Base-by-base conservation (phyloP, 2,329 filamentous ascomycete species). In the Ophiocordyceps camponoti-saundersi region DNA sequence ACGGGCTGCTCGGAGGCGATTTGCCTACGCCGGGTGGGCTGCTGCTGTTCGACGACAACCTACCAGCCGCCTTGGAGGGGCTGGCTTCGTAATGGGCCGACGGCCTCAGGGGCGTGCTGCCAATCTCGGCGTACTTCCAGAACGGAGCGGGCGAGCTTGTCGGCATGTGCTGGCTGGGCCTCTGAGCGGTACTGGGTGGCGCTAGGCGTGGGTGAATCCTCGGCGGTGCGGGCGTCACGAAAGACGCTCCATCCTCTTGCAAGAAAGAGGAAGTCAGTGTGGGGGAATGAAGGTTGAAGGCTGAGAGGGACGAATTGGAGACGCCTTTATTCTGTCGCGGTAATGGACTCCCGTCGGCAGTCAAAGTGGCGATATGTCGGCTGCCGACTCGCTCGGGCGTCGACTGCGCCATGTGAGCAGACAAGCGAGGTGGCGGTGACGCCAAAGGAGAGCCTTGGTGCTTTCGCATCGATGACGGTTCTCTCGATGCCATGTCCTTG, bases 121-220 rank as follows among this genome's bases (percentile, higher is more conserved):
- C 75, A 49, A 86, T 75, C 53, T 88, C 83, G 40, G 83, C 80
- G 61, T 85, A 92, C 61, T 85, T 88, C 86, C 86, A 93, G 62
- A 93, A 92, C 0, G 85, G 85, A 1, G 86, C 86, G 0, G 86
- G 86, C 30, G 83, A 88, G 54, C 82, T 87, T 43, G 86, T 88
- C 32, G 85, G 84, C 75, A 90, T 87, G 60, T 87, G 85, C 57
- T 88, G 83, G 57, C 83, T 89, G 11, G 86, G 86, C 47, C 85
- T 72, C 58, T 89, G 83, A 6, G 83, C 79, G 6, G 85, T 90
- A 56, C 82, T 88, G 0, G 85, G 85, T 29, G 86, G 86, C 1
- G 82, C 84, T 40, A 90, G 72, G 53, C 76, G 77, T 29, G 85
- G 85, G 51, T 85, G 78, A 50, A 86, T 79, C 45, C 80, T 75